These are phyloP conservation scores for Corrigiola litoralis DNA, from an alignment of 179 eudicot genomes.

Conservation along the genomic window DNA sequence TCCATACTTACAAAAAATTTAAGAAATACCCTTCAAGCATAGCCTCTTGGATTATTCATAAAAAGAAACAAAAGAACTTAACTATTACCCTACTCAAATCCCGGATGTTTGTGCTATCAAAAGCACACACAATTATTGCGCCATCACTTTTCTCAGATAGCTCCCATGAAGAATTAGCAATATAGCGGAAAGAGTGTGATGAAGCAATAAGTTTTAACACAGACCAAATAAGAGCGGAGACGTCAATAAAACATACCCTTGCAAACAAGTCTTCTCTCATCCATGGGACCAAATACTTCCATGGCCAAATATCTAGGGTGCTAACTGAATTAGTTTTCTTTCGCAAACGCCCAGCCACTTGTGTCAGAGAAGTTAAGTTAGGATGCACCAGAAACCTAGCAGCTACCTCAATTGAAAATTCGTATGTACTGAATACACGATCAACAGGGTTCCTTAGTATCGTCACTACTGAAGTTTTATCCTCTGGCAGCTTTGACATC, in stretches of 20 bases:
- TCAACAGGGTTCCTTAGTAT: conserved; percentile 90
- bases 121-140: too few relatives aligned
- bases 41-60: too few relatives aligned
- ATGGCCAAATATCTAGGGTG: conserved; percentile 96
- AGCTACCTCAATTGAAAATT: conserved; percentile 91
- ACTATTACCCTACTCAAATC: too few relatives aligned
- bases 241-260: conserved; percentile 50
- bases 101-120: too few relatives aligned
- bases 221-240: not conserved
- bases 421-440: conserved; percentile 92
- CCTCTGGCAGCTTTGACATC: conserved; percentile 71
- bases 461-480: conserved; percentile 79
- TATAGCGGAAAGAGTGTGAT: too few relatives aligned
- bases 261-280: conserved; percentile 95
- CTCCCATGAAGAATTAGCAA: too few relatives aligned
- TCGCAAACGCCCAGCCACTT: conserved; percentile 51
- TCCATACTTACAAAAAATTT: too few relatives aligned
- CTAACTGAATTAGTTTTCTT: conserved; percentile 52
- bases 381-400: conserved; percentile 93
- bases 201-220: not conserved
- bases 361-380: conserved; percentile 70
- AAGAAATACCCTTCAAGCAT: too few relatives aligned
- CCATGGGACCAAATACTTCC: conserved; percentile 99
- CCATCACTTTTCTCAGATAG: too few relatives aligned
- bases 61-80: too few relatives aligned